Base-by-base conservation (phyloP, 345 rosid genomes). In the Arabis alpina region DNA sequence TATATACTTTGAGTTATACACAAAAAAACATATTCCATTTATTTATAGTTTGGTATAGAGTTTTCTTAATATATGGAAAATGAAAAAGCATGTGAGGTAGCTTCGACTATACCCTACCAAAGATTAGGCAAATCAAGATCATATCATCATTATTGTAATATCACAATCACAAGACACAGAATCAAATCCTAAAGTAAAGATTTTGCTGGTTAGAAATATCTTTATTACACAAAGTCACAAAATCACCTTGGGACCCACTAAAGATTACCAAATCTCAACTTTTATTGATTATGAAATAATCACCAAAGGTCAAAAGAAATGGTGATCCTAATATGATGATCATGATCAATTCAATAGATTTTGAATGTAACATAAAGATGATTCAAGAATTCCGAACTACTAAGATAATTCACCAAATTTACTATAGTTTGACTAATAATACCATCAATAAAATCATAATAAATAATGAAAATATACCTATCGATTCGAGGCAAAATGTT, bases 401-500 rank as follows among this genome's bases (percentile, higher is more conserved):
- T 34, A 51, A 61, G 14, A 50, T 15, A 71, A 19, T 51, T 42
- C 68, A 52, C 54, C 67, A 70, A 15, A 49, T 28, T 36, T 37
- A 25, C 24, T 48, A 55, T 8, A 34, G 12, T 19, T 39, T 47
- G 58, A 25, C 4, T 41, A 36, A 12, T 9, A 43, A 61, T 2
- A 28, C 27, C 9, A 49, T 16, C 34, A 30, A 30, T 19, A 40
- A 41, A 25, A 40, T 14, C 3, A 54, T 2, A 24, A 51, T 4
- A 0, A 27, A 34, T 4, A 2, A 32, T 67, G 43, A 72, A 51
- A 58, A 49, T 28, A 16, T 76, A 89, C 92, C 92, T 84, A 75
- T 89, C 88, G 36, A 87, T 82, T 11, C 88, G 91, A 57, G 96
- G 52, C 77, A 89, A 64, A 40, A 89, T 76, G 67, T 89, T 86